Evolutionary conservation across 1,284 basidiomycete genomes (phyloP), one percentile per base, ranked within the genome.

Genomic region (Erythrobasidium hasegawianum): DNA sequence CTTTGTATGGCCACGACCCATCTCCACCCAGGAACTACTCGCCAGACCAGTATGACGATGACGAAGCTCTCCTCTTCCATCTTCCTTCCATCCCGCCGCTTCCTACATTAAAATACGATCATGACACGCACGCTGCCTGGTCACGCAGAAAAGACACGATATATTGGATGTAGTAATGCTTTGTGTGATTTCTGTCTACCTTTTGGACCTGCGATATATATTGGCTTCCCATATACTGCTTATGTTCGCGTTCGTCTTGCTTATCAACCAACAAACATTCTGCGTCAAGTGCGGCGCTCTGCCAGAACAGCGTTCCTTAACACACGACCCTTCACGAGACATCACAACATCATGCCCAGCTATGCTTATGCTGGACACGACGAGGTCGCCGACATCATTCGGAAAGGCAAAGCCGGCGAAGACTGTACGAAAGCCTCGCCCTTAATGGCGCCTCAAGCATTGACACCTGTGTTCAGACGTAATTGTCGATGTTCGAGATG

Each of bases 401-500:
- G 39, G 26, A 33, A 41, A 2, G 62, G 62, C 55, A 39, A 49
- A 52, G 55, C 62, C 3, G 62, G 62, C 41, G 38, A 65, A 38
- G 62, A 65, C 43, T 65, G 62, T 65, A 24, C 41, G 62, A 16
- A n/a, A 13, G n/a, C n/a, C 38, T 16, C 50, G 16, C 5, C 16
- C 8, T 53, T 16, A 16, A 40, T 18, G 11, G 33, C 22, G 38
- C 24, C 22, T 16, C 11, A 3, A 9, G 18, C 14, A 33, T 10
- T 53, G 45, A 33, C 27, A 4, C 5, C 24, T 29, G 2, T 27
- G 10, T 29, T 9, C 55, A 65, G 62, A 45, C 47, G 16, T 65
- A 9, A 24, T 65, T 9, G 62, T 65, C 18, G 62, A 65, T 20
- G 62, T 65, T 5, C 39, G 62, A 40, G 62, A 65, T 45, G 61